A percentile compares a stretch with the other conserved stretches of the same genome.
Conservation (phyloP, 495 filamentous ascomycete genomes). For the Annulohypoxylon maeteangense region DNA sequence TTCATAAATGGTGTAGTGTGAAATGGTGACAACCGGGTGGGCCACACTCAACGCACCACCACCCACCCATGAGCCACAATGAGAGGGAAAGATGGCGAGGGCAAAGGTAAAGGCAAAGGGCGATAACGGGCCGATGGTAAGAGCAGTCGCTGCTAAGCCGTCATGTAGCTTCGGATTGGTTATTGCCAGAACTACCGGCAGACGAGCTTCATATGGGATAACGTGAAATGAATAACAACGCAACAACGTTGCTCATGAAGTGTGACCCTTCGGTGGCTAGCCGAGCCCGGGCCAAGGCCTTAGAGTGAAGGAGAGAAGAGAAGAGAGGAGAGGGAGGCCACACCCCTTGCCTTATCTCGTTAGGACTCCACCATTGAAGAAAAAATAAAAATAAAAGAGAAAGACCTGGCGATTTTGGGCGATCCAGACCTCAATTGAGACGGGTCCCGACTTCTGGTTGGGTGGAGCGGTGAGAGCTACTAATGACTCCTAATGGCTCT, state of each 20-base stretch:
- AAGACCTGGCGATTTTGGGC: slow-evolving; percentile 34
- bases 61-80: slow-evolving; percentile 3
- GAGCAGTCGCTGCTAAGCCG: slow-evolving; percentile 23
- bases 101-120: slow-evolving; percentile 20
- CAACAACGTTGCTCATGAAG: slow-evolving; percentile 36
- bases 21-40: slow-evolving; percentile 41
- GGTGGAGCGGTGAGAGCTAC: slow-evolving; percentile 40
- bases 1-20: slow-evolving; percentile 29
- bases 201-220: slow-evolving; percentile 43
- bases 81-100: slow-evolving; percentile 7
- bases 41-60: slow-evolving; percentile 6
- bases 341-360: slow-evolving; percentile 36
- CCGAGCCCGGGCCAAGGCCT: slow-evolving; percentile 24
- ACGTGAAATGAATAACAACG: slow-evolving; percentile 36
- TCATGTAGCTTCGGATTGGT: slow-evolving; percentile 37
- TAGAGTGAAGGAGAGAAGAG: background rate
- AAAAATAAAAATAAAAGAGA: slow-evolving; percentile 32
- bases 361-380: slow-evolving; percentile 33
- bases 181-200: slow-evolving; percentile 37
- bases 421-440: slow-evolving; percentile 44
- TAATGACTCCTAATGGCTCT: slow-evolving; percentile 25
- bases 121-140: slow-evolving; percentile 43
- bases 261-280: slow-evolving; percentile 35
- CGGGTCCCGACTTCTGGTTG: slow-evolving; percentile 33
- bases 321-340: slow-evolving; percentile 3